Evolutionary conservation across 805 yeast species (phyloP).

Genomic region (Wickerhamomyces mucosus): DNA sequence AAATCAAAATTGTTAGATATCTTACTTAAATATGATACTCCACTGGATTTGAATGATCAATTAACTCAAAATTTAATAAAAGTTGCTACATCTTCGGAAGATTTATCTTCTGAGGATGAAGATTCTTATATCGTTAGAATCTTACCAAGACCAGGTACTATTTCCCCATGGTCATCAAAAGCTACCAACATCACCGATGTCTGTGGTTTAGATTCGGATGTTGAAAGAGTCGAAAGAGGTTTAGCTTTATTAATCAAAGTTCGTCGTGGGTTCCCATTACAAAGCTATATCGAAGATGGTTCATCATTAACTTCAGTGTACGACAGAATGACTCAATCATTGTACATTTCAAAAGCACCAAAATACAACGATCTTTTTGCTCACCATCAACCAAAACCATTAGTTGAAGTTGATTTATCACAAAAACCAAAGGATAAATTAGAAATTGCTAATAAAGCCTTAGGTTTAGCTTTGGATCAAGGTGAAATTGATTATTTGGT

Average conservation of each 20-base stretch:
- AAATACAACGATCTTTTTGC: slow-evolving; percentile 62
- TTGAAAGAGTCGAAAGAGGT: slow-evolving; percentile 90
- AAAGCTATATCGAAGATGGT: slow-evolving; percentile 42
- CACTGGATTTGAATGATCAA: slow-evolving; percentile 43
- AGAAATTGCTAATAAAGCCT: slow-evolving; percentile 63
- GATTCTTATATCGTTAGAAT: slow-evolving; percentile 59
- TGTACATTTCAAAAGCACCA: slow-evolving; percentile 56
- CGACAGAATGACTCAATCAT: slow-evolving; percentile 90
- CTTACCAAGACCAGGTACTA: slow-evolving; percentile 90
- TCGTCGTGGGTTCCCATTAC: slow-evolving; percentile 60
- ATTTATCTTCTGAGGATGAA: slow-evolving; percentile 24
- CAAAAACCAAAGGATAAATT: slow-evolving; percentile 44
- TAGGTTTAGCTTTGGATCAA: slow-evolving; percentile 90
- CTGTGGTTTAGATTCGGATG: slow-evolving; percentile 64
- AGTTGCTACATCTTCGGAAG: slow-evolving; percentile 23
- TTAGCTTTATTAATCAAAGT: slow-evolving; percentile 62
- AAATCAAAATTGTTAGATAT: slow-evolving; percentile 43
- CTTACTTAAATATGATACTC: slow-evolving; percentile 66
- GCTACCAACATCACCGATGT: slow-evolving; percentile 91
- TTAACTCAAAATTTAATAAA: slow-evolving; percentile 32
- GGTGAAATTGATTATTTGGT: slow-evolving; percentile 89
- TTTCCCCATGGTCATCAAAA: slow-evolving; percentile 98
- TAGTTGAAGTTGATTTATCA: slow-evolving; percentile 63
- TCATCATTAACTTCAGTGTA: slow-evolving; percentile 61
- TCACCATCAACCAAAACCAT: slow-evolving; percentile 73